Evolutionary conservation across 257 asterid species (phyloP).

Genomic region (Cynanchum wilfordii): DNA sequence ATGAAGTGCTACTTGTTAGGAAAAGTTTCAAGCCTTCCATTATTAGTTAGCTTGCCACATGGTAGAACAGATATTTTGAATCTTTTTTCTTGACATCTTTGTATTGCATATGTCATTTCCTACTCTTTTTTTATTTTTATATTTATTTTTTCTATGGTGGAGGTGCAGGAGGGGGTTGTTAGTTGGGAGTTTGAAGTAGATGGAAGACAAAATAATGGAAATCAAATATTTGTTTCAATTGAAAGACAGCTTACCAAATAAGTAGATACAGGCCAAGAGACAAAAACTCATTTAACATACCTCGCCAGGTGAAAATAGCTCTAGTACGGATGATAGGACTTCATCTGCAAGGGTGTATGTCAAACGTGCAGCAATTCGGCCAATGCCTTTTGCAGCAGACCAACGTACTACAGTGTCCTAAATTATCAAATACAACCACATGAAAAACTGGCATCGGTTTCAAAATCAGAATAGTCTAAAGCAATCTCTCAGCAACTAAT

Average conservation of each 20-base stretch:
- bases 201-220: not conserved
- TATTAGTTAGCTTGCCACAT: not conserved
- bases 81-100: not conserved
- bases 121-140: too few species aligned
- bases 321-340: conserved; percentile 84
- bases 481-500: not conserved
- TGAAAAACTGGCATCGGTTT: not conserved
- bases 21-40: not conserved
- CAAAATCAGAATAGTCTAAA: not conserved
- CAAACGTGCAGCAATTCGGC: conserved; percentile 80
- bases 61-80: not conserved
- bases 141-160: too few species aligned
- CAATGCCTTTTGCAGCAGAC: conserved; percentile 99
- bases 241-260: not conserved
- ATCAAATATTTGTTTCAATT: not conserved
- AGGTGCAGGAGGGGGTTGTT: not conserved
- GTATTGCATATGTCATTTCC: not conserved
- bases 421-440: conserved; percentile 4
- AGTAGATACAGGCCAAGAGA: not conserved
- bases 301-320: conserved; percentile 93
- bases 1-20: not conserved
- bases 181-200: not conserved
- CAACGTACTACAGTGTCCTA: conserved; percentile 98
- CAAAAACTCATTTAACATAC: conserved; percentile 29
- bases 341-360: conserved; percentile 76